phyloP scores from a whole-genome alignment of 225 moss, liverwort and hornwort genomes.

The Neckera pumila region DNA sequence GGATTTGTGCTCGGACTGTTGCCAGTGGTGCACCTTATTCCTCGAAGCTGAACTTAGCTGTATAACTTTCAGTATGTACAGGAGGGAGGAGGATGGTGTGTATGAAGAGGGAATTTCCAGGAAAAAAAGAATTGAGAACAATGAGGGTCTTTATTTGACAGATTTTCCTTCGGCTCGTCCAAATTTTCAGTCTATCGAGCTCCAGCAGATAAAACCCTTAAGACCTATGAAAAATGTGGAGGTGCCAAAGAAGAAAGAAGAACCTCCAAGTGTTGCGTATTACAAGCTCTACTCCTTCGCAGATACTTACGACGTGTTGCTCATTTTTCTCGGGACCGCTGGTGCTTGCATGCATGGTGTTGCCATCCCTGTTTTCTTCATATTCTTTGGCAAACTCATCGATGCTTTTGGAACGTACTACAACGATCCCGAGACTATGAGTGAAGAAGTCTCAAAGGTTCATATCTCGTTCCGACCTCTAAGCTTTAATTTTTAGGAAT shows the following conservation, averaged over 20 bases:
- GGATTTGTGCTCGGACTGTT: background rate
- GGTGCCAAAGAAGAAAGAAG: constrained; percentile 20
- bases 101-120: background rate
- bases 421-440: constrained; percentile 41
- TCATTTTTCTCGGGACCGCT: constrained; percentile 50
- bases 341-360: constrained; percentile 67
- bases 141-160: constrained; percentile 27
- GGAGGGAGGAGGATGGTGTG: constrained; percentile 24
- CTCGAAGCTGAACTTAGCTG: background rate
- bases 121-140: background rate
- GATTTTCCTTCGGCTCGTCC: constrained; percentile 11
- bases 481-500: background rate
- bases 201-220: constrained; percentile 29
- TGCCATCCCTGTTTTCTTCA: constrained; percentile 65
- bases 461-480: background rate
- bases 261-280: constrained; percentile 45
- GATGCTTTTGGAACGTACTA: constrained; percentile 50
- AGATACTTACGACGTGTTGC: constrained; percentile 42
- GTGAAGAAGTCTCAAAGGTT: constrained; percentile 40
- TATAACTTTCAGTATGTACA: constrained; percentile 26
- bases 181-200: constrained; percentile 26
- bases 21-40: background rate
- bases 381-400: constrained; percentile 65
- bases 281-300: constrained; percentile 66
- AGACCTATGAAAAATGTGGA: constrained; percentile 9